Percentiles rank a stretch among this genome's conserved stretches.
phyloP scores from a whole-genome alignment of 208 protist species.

The Trypanosoma conorhini region DNA sequence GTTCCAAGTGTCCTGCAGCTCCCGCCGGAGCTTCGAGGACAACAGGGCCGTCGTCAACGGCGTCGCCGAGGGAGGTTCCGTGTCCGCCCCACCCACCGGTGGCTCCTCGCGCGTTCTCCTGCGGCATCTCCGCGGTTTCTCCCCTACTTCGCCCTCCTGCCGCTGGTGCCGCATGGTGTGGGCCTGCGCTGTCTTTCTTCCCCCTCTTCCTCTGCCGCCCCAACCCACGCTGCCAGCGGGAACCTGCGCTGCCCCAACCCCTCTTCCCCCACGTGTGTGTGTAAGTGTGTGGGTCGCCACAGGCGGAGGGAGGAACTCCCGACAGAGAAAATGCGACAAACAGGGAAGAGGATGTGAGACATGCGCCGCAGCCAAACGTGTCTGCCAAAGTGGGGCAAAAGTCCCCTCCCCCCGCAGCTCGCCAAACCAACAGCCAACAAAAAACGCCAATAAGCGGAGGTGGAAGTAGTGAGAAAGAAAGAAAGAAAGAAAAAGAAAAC shows the following conservation, averaged over 20 bases:
- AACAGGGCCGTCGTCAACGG: constrained; percentile 23
- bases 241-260: background rate
- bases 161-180: background rate
- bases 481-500: background rate
- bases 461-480: background rate
- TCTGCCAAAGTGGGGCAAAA: too few species aligned
- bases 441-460: background rate
- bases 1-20: constrained; percentile 37
- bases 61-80: background rate
- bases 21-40: constrained; percentile 19
- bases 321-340: too few species aligned
- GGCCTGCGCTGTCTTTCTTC: too few species aligned
- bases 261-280: background rate
- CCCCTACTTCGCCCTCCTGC: background rate
- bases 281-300: background rate
- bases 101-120: background rate
- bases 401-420: too few species aligned
- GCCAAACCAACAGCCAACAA: background rate
- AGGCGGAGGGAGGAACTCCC: too few species aligned
- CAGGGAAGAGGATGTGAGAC: too few species aligned
- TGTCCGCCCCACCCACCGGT: background rate
- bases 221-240: background rate
- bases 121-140: background rate
- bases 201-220: background rate
- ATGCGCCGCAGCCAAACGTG: too few species aligned